phyloP scores from a whole-genome alignment of 768 basidiomycete species.

The Collybia nuda region DNA sequence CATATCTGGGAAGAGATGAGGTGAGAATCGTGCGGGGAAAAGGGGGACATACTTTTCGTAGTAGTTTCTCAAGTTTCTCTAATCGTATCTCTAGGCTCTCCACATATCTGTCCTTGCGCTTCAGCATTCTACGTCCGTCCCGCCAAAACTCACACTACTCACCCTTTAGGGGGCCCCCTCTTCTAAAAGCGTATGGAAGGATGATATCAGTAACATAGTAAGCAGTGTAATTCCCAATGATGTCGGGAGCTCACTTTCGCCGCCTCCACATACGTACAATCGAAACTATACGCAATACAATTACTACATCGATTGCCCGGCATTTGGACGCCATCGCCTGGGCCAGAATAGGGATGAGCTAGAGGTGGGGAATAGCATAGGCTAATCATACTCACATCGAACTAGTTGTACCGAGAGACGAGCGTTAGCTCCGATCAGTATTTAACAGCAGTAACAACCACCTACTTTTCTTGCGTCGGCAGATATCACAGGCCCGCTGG shows the following conservation, averaged over 20 bases:
- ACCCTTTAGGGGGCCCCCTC: slow-evolving; percentile 67
- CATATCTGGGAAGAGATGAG: slow-evolving; percentile 43
- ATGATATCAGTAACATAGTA: no score
- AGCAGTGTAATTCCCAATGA: no score
- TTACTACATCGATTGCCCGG: slow-evolving; percentile 67
- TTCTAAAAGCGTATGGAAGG: no score
- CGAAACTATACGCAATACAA: slow-evolving; percentile 60
- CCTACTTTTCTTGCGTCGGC: slow-evolving; percentile 81
- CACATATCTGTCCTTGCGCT: slow-evolving; percentile 40
- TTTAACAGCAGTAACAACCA: slow-evolving; percentile 3
- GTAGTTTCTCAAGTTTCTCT: slow-evolving; percentile 61
- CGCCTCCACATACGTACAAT: slow-evolving; percentile 70
- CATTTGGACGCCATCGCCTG: slow-evolving; percentile 75
- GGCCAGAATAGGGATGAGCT: background rate
- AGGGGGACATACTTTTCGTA: slow-evolving; percentile 31
- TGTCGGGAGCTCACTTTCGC: slow-evolving; percentile 64
- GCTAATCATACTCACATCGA: slow-evolving; percentile 48
- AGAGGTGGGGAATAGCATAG: background rate
- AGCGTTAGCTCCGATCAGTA: slow-evolving; percentile 3
- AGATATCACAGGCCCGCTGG: slow-evolving; percentile 80
- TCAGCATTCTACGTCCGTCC: no score
- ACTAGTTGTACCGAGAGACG: slow-evolving; percentile 34
- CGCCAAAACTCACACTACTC: slow-evolving; percentile 11
- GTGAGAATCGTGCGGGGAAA: background rate
- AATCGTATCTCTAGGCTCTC: slow-evolving; percentile 60